Conservation (phyloP, 768 basidiomycete species). For the Suillus subluteus region DNA sequence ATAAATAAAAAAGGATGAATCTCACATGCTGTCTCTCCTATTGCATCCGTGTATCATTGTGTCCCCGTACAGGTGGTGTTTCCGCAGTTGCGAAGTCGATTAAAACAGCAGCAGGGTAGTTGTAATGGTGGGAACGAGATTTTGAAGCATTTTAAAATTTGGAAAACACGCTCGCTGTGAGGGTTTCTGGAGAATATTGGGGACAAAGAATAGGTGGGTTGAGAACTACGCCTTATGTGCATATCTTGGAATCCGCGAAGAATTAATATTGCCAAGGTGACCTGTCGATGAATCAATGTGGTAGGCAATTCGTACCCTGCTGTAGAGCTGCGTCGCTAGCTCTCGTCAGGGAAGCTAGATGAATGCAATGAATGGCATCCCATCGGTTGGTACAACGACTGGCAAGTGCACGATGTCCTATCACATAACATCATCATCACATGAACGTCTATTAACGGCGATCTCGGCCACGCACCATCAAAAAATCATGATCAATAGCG, state of each 20-base stretch:
- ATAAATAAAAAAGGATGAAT: background rate
- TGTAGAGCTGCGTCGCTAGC: background rate
- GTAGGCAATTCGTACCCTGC: no score
- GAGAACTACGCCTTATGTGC: no score
- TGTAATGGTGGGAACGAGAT: background rate
- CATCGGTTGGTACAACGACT: no score
- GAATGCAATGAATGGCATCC: background rate
- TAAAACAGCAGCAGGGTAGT: background rate
- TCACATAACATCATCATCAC: background rate
- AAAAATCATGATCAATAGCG: no score
- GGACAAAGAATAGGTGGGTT: background rate
- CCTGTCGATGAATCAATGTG: no score
- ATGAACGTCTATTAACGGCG: background rate
- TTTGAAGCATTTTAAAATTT: background rate
- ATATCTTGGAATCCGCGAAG: no score
- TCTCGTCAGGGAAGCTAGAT: background rate
- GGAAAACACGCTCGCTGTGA: background rate
- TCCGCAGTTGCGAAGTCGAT: conserved; percentile 16
- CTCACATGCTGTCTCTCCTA: conserved; percentile 35
- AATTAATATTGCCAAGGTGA: no score
- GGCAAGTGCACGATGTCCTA: background rate
- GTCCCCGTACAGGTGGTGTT: conserved; percentile 27
- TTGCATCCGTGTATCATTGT: conserved; percentile 30
- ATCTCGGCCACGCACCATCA: background rate
- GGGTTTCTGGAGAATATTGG: background rate